Evolutionary conservation across 257 asterid species (phyloP), one percentile per base, ranked within the genome.

Genomic region (Datura wrightii): DNA sequence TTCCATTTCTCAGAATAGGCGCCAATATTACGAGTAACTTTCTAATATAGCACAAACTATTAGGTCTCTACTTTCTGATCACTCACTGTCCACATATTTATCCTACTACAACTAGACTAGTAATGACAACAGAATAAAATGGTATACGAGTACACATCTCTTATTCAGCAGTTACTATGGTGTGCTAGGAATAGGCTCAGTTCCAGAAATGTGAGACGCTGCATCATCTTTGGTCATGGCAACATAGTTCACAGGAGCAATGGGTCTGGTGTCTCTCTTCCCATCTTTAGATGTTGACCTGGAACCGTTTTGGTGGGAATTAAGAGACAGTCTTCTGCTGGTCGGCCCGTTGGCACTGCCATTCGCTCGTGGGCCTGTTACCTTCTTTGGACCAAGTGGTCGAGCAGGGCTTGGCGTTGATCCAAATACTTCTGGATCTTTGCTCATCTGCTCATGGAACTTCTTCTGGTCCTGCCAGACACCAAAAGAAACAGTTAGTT

Each of bases 401-500:
- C 96, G 90, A 80, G 93, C 94, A 31, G 99, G 99, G 87, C 98
- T 96, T 7, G 98, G 98, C 14, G 98, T 92, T 52, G 98, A 80
- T 54, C 97, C 94, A 46, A 92, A 91, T 13, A 85, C 83, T 56
- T 90, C 82, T 55, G 94, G 98, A 65, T 93, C 98, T 90, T 92
- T 95, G 86, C 80, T 89, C 79, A 92, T 48, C 89, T 88, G 97
- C 54, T 95, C 97, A 14, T 87, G 92, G 80, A 90, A 92, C 91
- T 92, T 95, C 89, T 93, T 95, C 86, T 92, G 96, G 50, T 93
- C 98, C 98, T 95, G 90, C 59, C 24, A 82, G 48, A 41, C 39
- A 19, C 79, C 70, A 81, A 84, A 78, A 41, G 36, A 52, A 76
- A 31, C 48, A 78, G 31, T 52, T 52, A 6, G 34, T 24, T 24